These are phyloP conservation scores for Aspergillus avenaceus DNA, from an alignment of 495 filamentous ascomycete species.

Conservation along the genomic window DNA sequence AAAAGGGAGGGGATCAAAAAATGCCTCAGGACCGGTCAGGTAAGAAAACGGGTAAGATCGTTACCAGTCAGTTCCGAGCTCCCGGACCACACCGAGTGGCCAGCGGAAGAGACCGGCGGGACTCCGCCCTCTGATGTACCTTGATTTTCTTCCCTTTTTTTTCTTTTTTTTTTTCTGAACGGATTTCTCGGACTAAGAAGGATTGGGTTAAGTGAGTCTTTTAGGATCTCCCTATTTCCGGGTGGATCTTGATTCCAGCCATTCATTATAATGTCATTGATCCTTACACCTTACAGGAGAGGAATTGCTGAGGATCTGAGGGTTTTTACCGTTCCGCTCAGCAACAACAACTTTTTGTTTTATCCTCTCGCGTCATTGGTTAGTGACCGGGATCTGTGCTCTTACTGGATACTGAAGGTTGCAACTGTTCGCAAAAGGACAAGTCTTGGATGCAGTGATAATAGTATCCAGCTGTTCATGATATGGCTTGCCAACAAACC, in stretches of 20 bases:
- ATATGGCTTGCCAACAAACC: no score
- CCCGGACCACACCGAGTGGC: conserved; percentile 16
- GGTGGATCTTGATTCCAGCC: neutral
- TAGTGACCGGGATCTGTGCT: no score
- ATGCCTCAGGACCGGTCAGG: neutral
- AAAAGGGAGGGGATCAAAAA: neutral
- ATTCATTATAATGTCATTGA: neutral
- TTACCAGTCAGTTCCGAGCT: conserved; percentile 3
- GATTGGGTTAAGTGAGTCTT: neutral
- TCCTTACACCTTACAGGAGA: neutral
- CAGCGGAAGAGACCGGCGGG: conserved; percentile 36
- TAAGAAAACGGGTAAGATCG: neutral
- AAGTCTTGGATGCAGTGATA: no score
- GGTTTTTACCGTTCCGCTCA: neutral
- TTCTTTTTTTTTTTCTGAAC: no score
- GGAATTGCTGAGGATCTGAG: neutral
- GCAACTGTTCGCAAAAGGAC: no score
- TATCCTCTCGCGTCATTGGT: neutral
- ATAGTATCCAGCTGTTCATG: no score
- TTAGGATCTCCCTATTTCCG: neutral
- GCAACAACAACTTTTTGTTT: neutral
- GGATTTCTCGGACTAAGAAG: neutral
- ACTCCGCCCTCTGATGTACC: conserved; percentile 24
- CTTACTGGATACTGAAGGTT: no score
- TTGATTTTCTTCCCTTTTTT: neutral